Base-by-base conservation (phyloP, 306 rosid genomes). In the Comarum palustre region DNA sequence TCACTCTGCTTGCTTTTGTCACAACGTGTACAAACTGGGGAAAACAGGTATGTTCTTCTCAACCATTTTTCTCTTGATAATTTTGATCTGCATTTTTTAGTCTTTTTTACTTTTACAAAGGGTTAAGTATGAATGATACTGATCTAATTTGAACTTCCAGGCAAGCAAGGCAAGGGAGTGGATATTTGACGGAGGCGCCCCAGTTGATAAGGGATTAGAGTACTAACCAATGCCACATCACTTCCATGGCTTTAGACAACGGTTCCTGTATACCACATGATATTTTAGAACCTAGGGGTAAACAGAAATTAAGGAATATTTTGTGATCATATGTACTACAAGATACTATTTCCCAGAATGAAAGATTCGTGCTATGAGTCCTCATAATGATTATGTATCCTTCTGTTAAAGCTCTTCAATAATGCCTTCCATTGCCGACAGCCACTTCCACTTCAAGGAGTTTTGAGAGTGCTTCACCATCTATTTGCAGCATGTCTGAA, bases 331-430 rank as follows among this genome's bases (percentile, higher is more conserved):
- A 68, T 39, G 12, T 45, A 61, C 74, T 27, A 20, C 61, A 32
- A 27, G 14, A 16, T 36, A 38, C 73, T 13, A 43, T 52, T 77
- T 20, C 66, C 22, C 31, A 27, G n/a, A n/a, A n/a, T n/a, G 48
- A 46, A 51, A 63, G 32, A 57, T 81, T 61, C 8, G 71, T 32
- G 81, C 83, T 79, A 86, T 1, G 86, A 89, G 55, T 94, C 92
- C 47, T 94, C 91, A 46, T 75, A 83, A 13, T 89, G 98, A 79
- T 93, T 92, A 76, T 67, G 89, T 94, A 85, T 94, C 97, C 92
- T 94, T 97, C 97, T 91, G 98, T 79, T 91, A 79, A 69, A 94
- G 98, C 86, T 94, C 96, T 81, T 91, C 97, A 25, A 94, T 94
- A 24, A 94, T 87, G 73, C 89, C 98, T 79, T 91, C 97, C 95